These are phyloP conservation scores for Aureobasidium leucospermi DNA, from an alignment of 2,329 filamentous ascomycete species.

Conservation along the genomic window DNA sequence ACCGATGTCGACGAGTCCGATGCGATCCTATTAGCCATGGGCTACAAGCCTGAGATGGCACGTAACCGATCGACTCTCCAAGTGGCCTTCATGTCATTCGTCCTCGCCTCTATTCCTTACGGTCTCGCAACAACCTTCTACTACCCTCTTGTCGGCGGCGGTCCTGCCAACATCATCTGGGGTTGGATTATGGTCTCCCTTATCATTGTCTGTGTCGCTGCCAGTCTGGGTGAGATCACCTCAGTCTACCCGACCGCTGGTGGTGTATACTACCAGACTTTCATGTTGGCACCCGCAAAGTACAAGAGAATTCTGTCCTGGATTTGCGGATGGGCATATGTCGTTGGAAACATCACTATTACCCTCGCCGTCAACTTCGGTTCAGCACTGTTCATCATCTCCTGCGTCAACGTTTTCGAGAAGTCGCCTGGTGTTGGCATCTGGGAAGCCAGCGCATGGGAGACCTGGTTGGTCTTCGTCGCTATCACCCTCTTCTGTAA, in stretches of 20 bases:
- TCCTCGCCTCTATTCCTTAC: constrained; percentile 67
- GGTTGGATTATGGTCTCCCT: constrained; percentile 62
- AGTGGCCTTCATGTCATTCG: constrained; percentile 70
- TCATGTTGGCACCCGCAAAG: constrained; percentile 58
- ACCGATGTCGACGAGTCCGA: constrained; percentile 43
- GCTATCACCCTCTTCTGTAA: constrained; percentile 45
- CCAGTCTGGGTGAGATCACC: constrained; percentile 66
- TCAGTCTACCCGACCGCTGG: constrained; percentile 55
- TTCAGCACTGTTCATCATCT: constrained; percentile 48
- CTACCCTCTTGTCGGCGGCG: constrained; percentile 60
- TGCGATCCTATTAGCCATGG: constrained; percentile 55
- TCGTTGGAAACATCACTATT: constrained; percentile 75
- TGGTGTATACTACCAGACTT: constrained; percentile 72
- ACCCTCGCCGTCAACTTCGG: constrained; percentile 78
- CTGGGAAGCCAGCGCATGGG: constrained; percentile 37
- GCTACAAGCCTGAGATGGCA: constrained; percentile 58
- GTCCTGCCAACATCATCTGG: constrained; percentile 64
- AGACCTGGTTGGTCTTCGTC: constrained; percentile 44
- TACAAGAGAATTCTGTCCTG: constrained; percentile 60
- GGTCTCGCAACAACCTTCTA: constrained; percentile 62
- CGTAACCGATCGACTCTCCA: constrained; percentile 61
- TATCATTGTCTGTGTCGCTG: constrained; percentile 64
- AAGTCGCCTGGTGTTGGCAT: constrained; percentile 38
- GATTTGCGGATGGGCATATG: constrained; percentile 69
- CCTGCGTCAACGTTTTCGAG: constrained; percentile 50